Percentiles rank a stretch among this genome's conserved stretches.
These are phyloP conservation scores for Yamadazyma kanchanaburiensis DNA, from an alignment of 1,139 yeast species.

Conservation along the genomic window DNA sequence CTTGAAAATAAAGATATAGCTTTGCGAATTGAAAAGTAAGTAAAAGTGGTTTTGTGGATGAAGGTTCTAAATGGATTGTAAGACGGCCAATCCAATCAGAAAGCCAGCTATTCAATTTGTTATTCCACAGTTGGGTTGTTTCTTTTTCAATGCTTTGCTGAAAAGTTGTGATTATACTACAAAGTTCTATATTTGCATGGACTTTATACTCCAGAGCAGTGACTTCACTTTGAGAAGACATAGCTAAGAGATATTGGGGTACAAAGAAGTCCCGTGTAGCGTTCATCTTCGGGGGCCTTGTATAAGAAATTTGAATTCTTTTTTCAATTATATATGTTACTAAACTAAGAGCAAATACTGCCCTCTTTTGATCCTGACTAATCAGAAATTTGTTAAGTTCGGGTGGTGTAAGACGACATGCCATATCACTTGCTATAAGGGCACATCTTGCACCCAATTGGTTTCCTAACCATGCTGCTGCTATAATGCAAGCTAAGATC, in stretches of 20 bases:
- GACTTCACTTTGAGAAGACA: slow-evolving; percentile 3
- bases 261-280: slow-evolving; percentile 7
- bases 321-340: slow-evolving; percentile 9
- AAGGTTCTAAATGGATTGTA: slow-evolving; percentile 5
- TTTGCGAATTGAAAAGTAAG: slow-evolving; percentile 8
- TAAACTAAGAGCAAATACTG: slow-evolving; percentile 8
- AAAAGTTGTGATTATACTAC: slow-evolving; percentile 6
- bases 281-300: slow-evolving; percentile 7
- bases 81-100: slow-evolving; percentile 9
- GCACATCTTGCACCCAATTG: slow-evolving; percentile 8
- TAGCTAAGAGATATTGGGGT: slow-evolving; percentile 6
- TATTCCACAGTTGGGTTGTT: slow-evolving; percentile 1
- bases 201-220: slow-evolving; percentile 7
- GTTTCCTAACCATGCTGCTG: slow-evolving; percentile 9
- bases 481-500: slow-evolving; percentile 7
- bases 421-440: slow-evolving; percentile 8
- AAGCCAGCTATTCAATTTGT: slow-evolving; percentile 7
- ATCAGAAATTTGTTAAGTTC: slow-evolving; percentile 4
- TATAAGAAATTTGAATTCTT: slow-evolving; percentile 8
- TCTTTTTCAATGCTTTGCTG: slow-evolving; percentile 2
- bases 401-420: slow-evolving; percentile 8
- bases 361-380: slow-evolving; percentile 2
- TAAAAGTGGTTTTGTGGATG: slow-evolving; percentile 6
- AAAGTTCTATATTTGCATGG: slow-evolving; percentile 8
- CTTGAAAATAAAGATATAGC: slow-evolving; percentile 6